phyloP scores from a whole-genome alignment of 192 early-diverging fungal species.

The Dispira parvispora region DNA sequence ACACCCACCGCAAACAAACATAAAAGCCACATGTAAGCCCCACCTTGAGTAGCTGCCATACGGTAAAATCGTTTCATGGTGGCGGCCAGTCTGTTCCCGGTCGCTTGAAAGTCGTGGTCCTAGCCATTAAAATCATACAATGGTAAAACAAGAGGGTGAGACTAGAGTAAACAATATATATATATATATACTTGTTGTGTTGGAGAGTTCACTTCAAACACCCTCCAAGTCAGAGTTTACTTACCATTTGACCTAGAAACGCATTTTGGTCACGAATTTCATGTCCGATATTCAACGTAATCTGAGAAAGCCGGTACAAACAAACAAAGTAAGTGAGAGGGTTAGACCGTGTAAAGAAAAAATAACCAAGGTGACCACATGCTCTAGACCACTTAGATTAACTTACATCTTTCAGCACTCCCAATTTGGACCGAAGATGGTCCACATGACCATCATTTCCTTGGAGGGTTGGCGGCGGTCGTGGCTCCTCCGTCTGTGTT shows the following conservation, averaged over 20 bases:
- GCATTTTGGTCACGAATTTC: constrained; percentile 7
- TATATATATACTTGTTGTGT: too few species aligned
- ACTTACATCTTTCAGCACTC: constrained; percentile 5
- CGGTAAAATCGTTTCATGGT: constrained; percentile 10
- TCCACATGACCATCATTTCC: constrained; percentile 5
- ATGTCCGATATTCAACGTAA: constrained; percentile 2
- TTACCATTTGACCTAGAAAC: constrained; percentile 3
- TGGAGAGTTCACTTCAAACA: too few species aligned
- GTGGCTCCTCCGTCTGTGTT: neutral
- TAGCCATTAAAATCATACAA: neutral
- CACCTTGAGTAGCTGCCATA: constrained; percentile 3
- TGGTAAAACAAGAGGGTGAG: neutral
- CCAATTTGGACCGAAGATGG: constrained; percentile 1
- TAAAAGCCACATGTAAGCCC: constrained; percentile 7
- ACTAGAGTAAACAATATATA: neutral
- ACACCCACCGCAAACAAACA: constrained; percentile 1
- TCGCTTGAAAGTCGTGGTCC: neutral
- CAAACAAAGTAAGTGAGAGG: neutral
- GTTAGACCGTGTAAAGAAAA: neutral
- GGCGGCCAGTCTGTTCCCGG: neutral
- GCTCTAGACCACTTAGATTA: neutral
- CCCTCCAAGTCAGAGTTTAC: neutral
- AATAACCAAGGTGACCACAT: neutral
- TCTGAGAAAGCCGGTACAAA: neutral
- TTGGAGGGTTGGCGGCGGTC: neutral